A percentile compares a stretch with the other conserved stretches of the same genome.
Conservation (phyloP, 805 yeast genomes). For the Lipomyces spencermartinsiae region DNA sequence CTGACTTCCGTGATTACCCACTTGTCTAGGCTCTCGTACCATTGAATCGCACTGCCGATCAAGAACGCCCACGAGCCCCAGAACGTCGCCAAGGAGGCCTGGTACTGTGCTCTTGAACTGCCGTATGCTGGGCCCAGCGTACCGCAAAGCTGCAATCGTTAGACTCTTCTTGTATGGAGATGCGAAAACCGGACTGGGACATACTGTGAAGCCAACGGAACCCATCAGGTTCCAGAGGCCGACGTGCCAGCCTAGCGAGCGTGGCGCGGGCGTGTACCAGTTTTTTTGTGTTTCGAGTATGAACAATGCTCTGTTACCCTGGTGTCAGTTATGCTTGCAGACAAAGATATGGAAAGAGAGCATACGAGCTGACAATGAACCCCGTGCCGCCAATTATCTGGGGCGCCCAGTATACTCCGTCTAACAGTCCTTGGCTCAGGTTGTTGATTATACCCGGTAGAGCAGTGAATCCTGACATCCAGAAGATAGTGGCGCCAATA, state of each 20-base stretch:
- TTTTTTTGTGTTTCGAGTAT: background rate
- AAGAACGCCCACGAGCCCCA: slow-evolving; percentile 1
- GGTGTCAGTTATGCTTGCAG: background rate
- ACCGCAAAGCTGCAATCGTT: background rate
- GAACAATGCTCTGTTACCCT: background rate
- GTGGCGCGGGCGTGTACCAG: background rate
- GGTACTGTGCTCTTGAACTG: background rate
- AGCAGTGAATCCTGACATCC: background rate
- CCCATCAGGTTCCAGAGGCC: background rate
- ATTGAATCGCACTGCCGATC: background rate
- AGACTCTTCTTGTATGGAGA: background rate
- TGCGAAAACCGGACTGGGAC: background rate
- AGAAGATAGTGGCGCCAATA: background rate
- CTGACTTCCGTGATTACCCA: background rate
- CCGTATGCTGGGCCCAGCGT: background rate
- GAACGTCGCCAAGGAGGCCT: background rate
- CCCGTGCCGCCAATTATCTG: background rate
- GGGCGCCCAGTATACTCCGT: background rate
- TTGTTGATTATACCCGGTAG: background rate
- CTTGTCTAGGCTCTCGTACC: background rate
- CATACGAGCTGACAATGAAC: background rate
- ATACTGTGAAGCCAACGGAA: background rate
- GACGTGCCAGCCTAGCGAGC: background rate
- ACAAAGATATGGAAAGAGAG: background rate
- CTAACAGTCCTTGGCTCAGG: background rate